Conservation (phyloP, 2,329 filamentous ascomycete species). For the Colletotrichum truncatum region DNA sequence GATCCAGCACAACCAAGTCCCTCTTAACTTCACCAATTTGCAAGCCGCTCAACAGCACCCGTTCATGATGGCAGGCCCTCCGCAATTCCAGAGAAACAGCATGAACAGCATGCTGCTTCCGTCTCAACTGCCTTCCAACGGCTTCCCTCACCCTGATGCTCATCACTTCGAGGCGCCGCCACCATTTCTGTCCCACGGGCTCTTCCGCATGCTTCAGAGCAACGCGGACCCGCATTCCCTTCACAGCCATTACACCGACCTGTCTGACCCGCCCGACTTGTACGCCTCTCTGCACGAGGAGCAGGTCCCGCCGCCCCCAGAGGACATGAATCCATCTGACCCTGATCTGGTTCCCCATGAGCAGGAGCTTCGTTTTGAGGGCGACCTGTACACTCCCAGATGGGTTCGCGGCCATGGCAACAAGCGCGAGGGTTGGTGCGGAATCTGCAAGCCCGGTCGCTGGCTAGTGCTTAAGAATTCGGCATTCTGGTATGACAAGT, state of each 20-base stretch:
- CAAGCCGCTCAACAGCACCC: conserved; percentile 65
- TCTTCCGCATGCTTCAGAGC: conserved; percentile 79
- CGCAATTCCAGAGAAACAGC: conserved; percentile 62
- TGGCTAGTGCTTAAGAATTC: conserved; percentile 93
- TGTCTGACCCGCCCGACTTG: conserved; percentile 80
- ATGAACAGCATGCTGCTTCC: conserved; percentile 70
- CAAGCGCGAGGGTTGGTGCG: conserved; percentile 90
- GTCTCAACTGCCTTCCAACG: conserved; percentile 49
- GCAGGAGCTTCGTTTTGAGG: conserved; percentile 81
- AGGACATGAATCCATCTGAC: conserved; percentile 83
- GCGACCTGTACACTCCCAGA: conserved; percentile 83
- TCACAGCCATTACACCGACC: conserved; percentile 76
- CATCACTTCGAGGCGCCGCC: conserved; percentile 68
- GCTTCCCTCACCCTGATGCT: conserved; percentile 54
- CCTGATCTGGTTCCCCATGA: conserved; percentile 81
- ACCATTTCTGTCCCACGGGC: conserved; percentile 73
- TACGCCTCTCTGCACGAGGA: conserved; percentile 80
- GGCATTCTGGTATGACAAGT: conserved; percentile 94
- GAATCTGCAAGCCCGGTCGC: conserved; percentile 84
- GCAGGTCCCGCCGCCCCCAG: conserved; percentile 76
- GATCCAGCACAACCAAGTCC: conserved; percentile 55
- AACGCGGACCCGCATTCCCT: conserved; percentile 75
- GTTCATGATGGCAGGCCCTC: conserved; percentile 62
- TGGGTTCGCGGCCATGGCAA: conserved; percentile 89
- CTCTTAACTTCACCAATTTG: conserved; percentile 64